Conservation (phyloP, 495 filamentous ascomycete species). For the Lepidopterella palustris region DNA sequence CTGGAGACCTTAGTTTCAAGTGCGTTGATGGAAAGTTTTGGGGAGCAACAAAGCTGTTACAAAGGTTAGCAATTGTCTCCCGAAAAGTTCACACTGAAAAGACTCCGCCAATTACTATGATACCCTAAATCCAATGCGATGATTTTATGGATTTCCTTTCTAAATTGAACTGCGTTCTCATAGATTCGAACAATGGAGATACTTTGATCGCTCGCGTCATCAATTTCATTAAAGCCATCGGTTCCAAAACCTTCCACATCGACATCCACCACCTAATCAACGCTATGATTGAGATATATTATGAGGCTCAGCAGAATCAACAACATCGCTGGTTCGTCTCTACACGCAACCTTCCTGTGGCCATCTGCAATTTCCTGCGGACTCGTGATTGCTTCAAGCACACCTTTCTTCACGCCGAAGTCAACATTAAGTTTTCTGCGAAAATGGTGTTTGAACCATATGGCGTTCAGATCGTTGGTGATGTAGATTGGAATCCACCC, state of each 20-base stretch:
- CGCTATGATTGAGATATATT: constrained; percentile 11
- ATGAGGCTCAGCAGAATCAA: not conserved
- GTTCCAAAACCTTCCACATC: constrained; percentile 4
- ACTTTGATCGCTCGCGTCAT: not conserved
- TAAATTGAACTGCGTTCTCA: too few relatives aligned
- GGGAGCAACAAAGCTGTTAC: not conserved
- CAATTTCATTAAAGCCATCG: not conserved
- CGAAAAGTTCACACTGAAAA: not conserved
- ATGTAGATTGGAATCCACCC: constrained; percentile 15
- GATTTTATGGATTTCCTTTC: too few relatives aligned
- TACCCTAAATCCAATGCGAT: not conserved
- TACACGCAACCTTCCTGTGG: constrained; percentile 6
- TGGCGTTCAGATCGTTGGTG: constrained; percentile 5
- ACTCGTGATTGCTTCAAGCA: constrained; percentile 24
- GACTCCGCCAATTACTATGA: not conserved
- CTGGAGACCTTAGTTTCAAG: constrained; percentile 10
- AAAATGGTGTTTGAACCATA: not conserved
- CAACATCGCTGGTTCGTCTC: constrained; percentile 11
- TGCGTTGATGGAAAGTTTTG: not conserved
- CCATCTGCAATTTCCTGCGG: constrained; percentile 17
- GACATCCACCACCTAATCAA: constrained; percentile 3
- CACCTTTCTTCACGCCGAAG: not conserved
- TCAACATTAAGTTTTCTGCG: constrained; percentile 4
- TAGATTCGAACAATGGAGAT: not conserved
- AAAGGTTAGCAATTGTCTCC: not conserved